Base-by-base conservation (phyloP, 1,284 basidiomycete genomes). In the Coniophora puteana region DNA sequence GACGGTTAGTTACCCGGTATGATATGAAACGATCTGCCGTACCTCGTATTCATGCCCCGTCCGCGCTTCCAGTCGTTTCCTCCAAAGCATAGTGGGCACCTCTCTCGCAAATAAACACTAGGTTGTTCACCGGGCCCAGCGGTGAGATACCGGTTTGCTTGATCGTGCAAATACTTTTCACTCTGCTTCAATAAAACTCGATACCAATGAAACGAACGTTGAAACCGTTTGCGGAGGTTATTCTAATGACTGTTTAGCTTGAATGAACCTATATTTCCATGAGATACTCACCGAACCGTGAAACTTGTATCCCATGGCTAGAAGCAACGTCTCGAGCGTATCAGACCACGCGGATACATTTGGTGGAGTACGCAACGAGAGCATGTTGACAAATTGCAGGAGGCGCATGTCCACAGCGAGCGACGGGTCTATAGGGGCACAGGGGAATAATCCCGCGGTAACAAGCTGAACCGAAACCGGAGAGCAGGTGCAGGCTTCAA, bases 341-440 rank as follows among this genome's bases (percentile, higher is more conserved):
- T 51, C 37, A 13, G 40, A 43, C 37, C 41, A 51, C 11, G 44
- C 49, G 10, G 47, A 33, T 12, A 21, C 40, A 23, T 51, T 51
- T 10, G 43, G 47, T 18, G 47, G 26, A 10, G 38, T 40, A 11
- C 26, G 36, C 4, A 49, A 21, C 27, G 46, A 49, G 18, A 46
- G 40, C 2, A 35, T 32, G 8, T 33, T 35, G 13, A 48, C 40
- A 23, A 52, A 29, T 7, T 39, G 24, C 5, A 52, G 37, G 8
- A 52, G 18, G 11, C 38, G 16, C 11, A 46, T 14, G 30, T 43
- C 12, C 13, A 51, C 44, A 25, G 49, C 49, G 12, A 51, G 36
- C 2, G 36, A 27, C 11, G 49, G 50, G 4, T 34, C 40, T 5
- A 44, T 17, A 24, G 49, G 50, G 18, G 49, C 29, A 30, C 46